These are phyloP conservation scores for Globisporangium carolinianum DNA, from an alignment of 352 stramenopile species.

Conservation along the genomic window DNA sequence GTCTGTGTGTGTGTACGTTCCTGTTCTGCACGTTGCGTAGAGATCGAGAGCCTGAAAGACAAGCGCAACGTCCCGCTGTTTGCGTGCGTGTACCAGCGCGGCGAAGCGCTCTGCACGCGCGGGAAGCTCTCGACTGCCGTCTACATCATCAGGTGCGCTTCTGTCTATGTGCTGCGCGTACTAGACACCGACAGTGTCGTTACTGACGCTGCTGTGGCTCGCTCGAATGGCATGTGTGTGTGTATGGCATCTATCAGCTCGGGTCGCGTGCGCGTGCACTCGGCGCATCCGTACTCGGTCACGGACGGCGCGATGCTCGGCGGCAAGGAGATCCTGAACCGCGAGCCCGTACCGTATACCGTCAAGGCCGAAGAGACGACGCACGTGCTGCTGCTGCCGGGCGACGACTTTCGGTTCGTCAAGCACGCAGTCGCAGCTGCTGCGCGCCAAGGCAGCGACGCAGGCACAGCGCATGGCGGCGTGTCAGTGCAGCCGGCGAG, in stretches of 20 bases:
- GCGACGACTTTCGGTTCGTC: conserved; percentile 49
- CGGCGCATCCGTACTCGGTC: conserved; percentile 54
- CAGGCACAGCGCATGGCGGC: background rate
- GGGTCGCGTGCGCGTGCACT: conserved; percentile 54
- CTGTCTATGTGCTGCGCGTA: background rate
- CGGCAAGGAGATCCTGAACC: conserved; percentile 55
- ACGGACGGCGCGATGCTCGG: conserved; percentile 48
- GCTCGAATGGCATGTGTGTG: background rate
- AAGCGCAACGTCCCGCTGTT: conserved; percentile 63
- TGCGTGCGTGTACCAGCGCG: conserved; percentile 53
- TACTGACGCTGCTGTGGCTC: too few relatives aligned
- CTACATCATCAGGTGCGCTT: conserved; percentile 72
- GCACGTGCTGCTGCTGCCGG: conserved; percentile 60
- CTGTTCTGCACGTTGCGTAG: conserved; percentile 9
- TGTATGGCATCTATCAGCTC: conserved; percentile 20
- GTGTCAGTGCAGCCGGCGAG: background rate
- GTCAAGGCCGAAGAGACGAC: conserved; percentile 40
- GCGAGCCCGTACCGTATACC: conserved; percentile 72
- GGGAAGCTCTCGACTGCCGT: conserved; percentile 58
- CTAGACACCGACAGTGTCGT: too few relatives aligned
- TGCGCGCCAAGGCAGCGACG: background rate
- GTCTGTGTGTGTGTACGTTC: conserved; percentile 3
- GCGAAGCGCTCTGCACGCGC: conserved; percentile 58
- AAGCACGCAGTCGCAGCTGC: conserved; percentile 14
- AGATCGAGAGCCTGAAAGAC: conserved; percentile 36